Conservation (phyloP, 1,284 basidiomycete species). For the Trichosporon ovoides region DNA sequence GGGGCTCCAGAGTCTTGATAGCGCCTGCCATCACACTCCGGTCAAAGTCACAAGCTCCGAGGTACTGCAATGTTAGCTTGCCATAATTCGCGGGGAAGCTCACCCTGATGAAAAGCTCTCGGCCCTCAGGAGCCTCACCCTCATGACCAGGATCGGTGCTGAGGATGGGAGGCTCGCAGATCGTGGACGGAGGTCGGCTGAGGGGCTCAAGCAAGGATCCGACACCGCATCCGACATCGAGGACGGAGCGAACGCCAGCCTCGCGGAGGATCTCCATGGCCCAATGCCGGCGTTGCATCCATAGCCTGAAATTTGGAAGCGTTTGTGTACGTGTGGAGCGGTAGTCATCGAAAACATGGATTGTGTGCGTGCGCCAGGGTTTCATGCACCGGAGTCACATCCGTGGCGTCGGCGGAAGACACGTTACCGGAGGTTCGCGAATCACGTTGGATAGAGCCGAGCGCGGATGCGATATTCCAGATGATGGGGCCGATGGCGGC, state of each 20-base stretch:
- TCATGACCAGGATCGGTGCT: not conserved
- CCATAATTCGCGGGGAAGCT: slow-evolving; percentile 16
- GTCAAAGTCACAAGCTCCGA: slow-evolving; percentile 45
- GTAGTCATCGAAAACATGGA: too few relatives aligned
- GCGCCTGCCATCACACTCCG: slow-evolving; percentile 41
- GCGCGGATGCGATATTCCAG: not conserved
- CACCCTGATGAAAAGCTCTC: slow-evolving; percentile 42
- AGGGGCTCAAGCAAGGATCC: slow-evolving; percentile 44
- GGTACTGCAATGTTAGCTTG: slow-evolving; percentile 27
- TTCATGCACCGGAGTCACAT: not conserved
- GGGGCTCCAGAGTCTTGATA: slow-evolving; percentile 32
- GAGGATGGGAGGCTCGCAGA: slow-evolving; percentile 41
- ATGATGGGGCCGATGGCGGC: not conserved
- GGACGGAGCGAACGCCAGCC: slow-evolving; percentile 40
- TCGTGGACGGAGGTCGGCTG: slow-evolving; percentile 39
- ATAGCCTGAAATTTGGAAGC: slow-evolving; percentile 27
- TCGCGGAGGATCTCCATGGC: slow-evolving; percentile 41
- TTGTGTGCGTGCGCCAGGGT: not conserved
- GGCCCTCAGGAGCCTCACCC: slow-evolving; percentile 11
- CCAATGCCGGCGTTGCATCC: slow-evolving; percentile 47
- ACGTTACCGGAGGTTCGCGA: not conserved
- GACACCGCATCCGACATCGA: slow-evolving; percentile 47
- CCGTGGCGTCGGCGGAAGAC: not conserved
- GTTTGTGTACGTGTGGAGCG: slow-evolving; percentile 7
- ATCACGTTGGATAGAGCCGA: not conserved